Conservation (phyloP, 2,329 filamentous ascomycete species). For the Gnomoniopsis smithogilvyi region DNA sequence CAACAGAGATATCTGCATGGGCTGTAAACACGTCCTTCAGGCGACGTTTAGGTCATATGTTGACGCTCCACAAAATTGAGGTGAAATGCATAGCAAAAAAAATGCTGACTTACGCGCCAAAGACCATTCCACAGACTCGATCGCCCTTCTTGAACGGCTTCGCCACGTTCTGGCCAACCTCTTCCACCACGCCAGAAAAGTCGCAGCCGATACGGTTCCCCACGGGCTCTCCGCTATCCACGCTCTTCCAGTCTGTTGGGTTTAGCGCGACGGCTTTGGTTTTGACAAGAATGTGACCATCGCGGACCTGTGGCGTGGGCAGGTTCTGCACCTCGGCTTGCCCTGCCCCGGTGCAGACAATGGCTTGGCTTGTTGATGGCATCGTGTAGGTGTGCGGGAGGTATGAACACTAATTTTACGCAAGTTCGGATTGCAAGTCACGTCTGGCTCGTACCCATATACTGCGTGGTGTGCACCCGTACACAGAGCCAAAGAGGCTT, state of each 20-base stretch:
- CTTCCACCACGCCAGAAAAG: constrained; percentile 44
- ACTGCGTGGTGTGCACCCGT: no score
- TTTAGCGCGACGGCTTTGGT: constrained; percentile 11
- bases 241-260: constrained; percentile 12
- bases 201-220: constrained; percentile 30
- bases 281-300: constrained; percentile 12
- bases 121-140: constrained; percentile 29
- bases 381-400: background rate
- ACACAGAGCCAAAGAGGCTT: no score
- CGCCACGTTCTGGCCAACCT: constrained; percentile 40
- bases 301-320: constrained; percentile 5
- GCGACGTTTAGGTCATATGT: no score
- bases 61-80: no score
- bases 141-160: constrained; percentile 45
- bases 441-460: no score
- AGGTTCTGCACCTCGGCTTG: constrained; percentile 2
- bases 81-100: background rate
- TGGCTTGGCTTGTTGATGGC: constrained; percentile 7
- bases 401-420: no score
- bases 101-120: constrained; percentile 1
- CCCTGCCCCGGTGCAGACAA: background rate
- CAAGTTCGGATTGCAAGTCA: no score
- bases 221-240: background rate
- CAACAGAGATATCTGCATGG: background rate
- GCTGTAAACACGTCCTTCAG: no score